These are phyloP conservation scores for Lotmaria passim DNA, from an alignment of 208 protist genomes.

Conservation along the genomic window DNA sequence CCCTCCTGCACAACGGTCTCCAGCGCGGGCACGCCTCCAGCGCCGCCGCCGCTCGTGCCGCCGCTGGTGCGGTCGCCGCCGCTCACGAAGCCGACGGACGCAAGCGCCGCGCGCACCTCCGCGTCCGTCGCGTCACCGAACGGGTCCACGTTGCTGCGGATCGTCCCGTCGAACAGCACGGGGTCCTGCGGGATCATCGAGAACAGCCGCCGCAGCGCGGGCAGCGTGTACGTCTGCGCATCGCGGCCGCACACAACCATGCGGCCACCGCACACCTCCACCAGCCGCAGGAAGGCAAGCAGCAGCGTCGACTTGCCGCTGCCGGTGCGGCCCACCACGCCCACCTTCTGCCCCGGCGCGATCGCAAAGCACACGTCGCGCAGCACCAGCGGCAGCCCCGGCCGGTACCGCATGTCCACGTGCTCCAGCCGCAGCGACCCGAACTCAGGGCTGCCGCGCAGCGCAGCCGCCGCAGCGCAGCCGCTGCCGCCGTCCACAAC, in stretches of 20 bases:
- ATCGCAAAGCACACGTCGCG: slow-evolving; percentile 63
- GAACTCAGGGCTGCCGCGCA: neutral
- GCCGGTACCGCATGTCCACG: slow-evolving; percentile 82
- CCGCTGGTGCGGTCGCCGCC: neutral
- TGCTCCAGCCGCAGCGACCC: slow-evolving; percentile 61
- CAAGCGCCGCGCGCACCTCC: slow-evolving; percentile 39
- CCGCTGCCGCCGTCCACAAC: neutral
- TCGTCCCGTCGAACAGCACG: slow-evolving; percentile 79
- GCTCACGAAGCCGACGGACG: slow-evolving; percentile 39
- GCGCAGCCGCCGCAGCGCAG: neutral
- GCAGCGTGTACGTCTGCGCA: slow-evolving; percentile 42
- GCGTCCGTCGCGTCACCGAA: slow-evolving; percentile 48
- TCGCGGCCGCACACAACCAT: slow-evolving; percentile 53
- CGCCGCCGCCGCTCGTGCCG: slow-evolving; percentile 6
- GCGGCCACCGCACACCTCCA: slow-evolving; percentile 59
- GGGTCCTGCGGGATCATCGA: slow-evolving; percentile 89
- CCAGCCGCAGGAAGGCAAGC: slow-evolving; percentile 66
- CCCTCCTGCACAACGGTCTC: slow-evolving; percentile 50
- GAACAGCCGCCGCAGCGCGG: slow-evolving; percentile 65
- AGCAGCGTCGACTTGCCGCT: slow-evolving; percentile 87
- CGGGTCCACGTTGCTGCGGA: slow-evolving; percentile 82
- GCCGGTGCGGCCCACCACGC: slow-evolving; percentile 83
- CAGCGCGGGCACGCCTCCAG: neutral
- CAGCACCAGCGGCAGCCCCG: slow-evolving; percentile 76
- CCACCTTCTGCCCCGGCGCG: slow-evolving; percentile 71